Percentiles rank a stretch among this genome's conserved stretches.
phyloP scores from a whole-genome alignment of 1,139 yeast genomes.

The Nakaseomyces delphensis region DNA sequence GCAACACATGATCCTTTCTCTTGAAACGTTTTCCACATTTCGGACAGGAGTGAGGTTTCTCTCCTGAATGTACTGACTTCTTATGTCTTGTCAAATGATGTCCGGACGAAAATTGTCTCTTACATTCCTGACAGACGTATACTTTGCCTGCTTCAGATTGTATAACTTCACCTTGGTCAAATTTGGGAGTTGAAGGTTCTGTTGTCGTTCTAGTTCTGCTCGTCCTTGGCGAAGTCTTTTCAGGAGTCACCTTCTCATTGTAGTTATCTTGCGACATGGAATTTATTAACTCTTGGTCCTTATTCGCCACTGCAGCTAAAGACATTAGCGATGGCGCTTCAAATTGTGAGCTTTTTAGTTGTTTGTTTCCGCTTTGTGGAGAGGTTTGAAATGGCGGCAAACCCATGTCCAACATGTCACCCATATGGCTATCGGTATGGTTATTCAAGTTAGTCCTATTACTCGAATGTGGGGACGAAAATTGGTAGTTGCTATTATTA shows the following conservation, averaged over 20 bases:
- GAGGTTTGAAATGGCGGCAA: not conserved
- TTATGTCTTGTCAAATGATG: slow-evolving; percentile 33
- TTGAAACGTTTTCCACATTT: slow-evolving; percentile 33
- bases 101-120: slow-evolving; percentile 32
- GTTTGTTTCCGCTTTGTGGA: not conserved
- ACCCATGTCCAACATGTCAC: slow-evolving; percentile 1
- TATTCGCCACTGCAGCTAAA: slow-evolving; percentile 4
- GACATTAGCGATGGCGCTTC: slow-evolving; percentile 3
- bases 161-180: slow-evolving; percentile 27
- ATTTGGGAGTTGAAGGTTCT: slow-evolving; percentile 18
- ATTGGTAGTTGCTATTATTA: not conserved
- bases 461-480: not conserved
- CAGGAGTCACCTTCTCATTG: not conserved
- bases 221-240: slow-evolving; percentile 1
- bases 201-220: not conserved
- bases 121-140: slow-evolving; percentile 32
- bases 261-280: slow-evolving; percentile 4
- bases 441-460: not conserved
- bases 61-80: slow-evolving; percentile 33
- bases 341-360: not conserved
- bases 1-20: slow-evolving; percentile 33
- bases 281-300: slow-evolving; percentile 2
- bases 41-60: slow-evolving; percentile 33
- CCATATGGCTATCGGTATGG: not conserved
- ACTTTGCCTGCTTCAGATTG: slow-evolving; percentile 31